phyloP scores from a whole-genome alignment of 257 asterid species.

The Eustoma russellianum region DNA sequence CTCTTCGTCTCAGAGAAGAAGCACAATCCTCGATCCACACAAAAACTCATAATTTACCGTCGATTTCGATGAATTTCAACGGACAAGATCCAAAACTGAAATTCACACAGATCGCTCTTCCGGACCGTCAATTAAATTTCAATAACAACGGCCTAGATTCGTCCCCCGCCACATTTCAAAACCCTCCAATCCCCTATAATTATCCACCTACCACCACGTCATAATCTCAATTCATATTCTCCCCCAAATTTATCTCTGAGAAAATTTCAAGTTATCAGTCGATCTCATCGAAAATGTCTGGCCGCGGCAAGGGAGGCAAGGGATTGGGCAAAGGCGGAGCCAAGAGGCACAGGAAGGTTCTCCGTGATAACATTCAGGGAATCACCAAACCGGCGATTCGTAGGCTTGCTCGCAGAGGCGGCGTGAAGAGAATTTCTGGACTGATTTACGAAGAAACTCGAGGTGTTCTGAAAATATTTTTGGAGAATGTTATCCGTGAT shows the following conservation, averaged over 20 bases:
- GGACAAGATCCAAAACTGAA: neutral
- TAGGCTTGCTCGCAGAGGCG: conserved; percentile 33
- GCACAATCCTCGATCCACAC: neutral
- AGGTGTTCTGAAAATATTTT: conserved; percentile 31
- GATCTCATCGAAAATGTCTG: conserved; percentile 18
- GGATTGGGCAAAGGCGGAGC: conserved; percentile 38
- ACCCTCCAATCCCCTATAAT: neutral
- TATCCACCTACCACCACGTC: neutral
- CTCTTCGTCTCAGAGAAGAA: neutral
- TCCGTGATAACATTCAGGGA: conserved; percentile 33
- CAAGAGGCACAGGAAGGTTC: conserved; percentile 32
- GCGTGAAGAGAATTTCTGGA: conserved; percentile 36
- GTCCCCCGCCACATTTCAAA: conserved; percentile 7
- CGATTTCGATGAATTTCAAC: neutral
- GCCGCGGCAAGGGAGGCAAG: conserved; percentile 34
- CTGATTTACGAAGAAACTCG: conserved; percentile 39
- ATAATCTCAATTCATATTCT: no score
- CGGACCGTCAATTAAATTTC: neutral
- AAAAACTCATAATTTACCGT: neutral
- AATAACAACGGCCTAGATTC: neutral
- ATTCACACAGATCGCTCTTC: neutral
- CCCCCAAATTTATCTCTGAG: no score
- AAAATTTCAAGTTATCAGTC: neutral
- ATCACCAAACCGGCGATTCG: conserved; percentile 37
- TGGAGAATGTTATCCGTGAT: conserved; percentile 36